These are phyloP conservation scores for Torulaspora indica DNA, from an alignment of 805 yeast genomes.

Conservation along the genomic window DNA sequence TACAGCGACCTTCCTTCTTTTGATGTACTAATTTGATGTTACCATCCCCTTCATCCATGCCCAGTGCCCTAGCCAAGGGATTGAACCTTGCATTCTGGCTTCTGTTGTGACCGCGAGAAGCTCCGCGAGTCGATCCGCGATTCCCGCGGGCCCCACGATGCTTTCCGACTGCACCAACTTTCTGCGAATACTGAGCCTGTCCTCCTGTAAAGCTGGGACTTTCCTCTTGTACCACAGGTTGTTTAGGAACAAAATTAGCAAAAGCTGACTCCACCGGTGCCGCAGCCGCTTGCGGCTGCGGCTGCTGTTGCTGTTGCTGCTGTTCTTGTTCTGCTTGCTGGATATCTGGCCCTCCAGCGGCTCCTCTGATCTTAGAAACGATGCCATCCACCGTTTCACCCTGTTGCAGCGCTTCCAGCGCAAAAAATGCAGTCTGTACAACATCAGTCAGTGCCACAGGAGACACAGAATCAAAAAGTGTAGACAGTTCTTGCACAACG, in stretches of 20 bases:
- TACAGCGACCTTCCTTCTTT: constrained; percentile 61
- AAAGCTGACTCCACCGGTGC: constrained; percentile 31
- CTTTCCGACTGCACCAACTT: constrained; percentile 21
- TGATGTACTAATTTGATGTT: constrained; percentile 39
- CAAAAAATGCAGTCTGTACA: constrained; percentile 53
- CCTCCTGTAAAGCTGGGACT: constrained; percentile 15
- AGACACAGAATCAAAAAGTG: constrained; percentile 58
- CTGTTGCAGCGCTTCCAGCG: constrained; percentile 44
- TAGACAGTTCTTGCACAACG: constrained; percentile 55
- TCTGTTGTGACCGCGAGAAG: constrained; percentile 18
- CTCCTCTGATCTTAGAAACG: constrained; percentile 30
- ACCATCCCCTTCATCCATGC: constrained; percentile 30
- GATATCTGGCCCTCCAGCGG: neutral
- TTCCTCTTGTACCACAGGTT: constrained; percentile 12
- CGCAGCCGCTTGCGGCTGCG: constrained; percentile 9
- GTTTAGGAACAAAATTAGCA: constrained; percentile 26
- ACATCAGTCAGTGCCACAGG: constrained; percentile 55
- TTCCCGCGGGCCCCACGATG: constrained; percentile 24
- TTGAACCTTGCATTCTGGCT: constrained; percentile 35
- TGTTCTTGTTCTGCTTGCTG: constrained; percentile 16
- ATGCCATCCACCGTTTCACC: constrained; percentile 33
- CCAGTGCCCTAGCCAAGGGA: constrained; percentile 39
- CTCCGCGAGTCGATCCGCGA: constrained; percentile 21
- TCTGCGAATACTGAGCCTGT: constrained; percentile 23
- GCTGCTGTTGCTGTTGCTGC: constrained; percentile 17